Percentiles rank a stretch among this genome's conserved stretches.
phyloP scores from a whole-genome alignment of 1,284 basidiomycete genomes.

The Cryptococcus floricola region DNA sequence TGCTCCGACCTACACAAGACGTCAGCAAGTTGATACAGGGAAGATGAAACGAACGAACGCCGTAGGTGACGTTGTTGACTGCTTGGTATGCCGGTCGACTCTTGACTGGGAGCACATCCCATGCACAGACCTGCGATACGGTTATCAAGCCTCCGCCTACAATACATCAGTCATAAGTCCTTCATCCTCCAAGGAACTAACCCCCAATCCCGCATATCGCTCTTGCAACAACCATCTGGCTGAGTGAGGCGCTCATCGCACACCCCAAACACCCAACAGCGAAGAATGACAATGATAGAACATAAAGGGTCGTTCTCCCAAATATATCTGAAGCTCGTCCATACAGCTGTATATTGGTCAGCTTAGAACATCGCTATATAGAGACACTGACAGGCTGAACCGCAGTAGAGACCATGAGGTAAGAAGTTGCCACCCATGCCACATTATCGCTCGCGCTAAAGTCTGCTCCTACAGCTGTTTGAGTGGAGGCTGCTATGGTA shows the following conservation, averaged over 20 bases:
- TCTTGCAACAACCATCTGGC: conserved; percentile 21
- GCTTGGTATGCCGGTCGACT: conserved; percentile 22
- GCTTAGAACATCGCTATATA: neutral
- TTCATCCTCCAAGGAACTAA: neutral
- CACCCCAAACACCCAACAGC: conserved; percentile 19
- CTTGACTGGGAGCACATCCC: conserved; percentile 18
- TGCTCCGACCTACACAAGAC: conserved; percentile 13
- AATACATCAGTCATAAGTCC: neutral
- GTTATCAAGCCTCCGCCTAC: conserved; percentile 22
- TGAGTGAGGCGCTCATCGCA: conserved; percentile 13
- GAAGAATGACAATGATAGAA: conserved; percentile 19
- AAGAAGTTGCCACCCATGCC: conserved; percentile 25
- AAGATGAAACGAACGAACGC: conserved; percentile 10
- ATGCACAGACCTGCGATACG: conserved; percentile 21
- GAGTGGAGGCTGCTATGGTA: conserved; percentile 27
- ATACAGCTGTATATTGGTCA: conserved; percentile 10
- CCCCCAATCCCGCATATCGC: conserved; percentile 23
- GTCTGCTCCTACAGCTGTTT: conserved; percentile 16
- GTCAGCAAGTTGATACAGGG: neutral
- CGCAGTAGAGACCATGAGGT: conserved; percentile 22
- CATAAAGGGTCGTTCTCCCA: conserved; percentile 18
- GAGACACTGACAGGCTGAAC: conserved; percentile 18
- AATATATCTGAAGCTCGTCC: conserved; percentile 23
- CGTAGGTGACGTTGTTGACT: conserved; percentile 24
- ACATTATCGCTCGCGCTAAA: conserved; percentile 21